Evolutionary conservation across 176 grass and related monocot genomes (phyloP), one percentile per base, ranked within the genome.

Genomic region (Phoenix dactylifera): DNA sequence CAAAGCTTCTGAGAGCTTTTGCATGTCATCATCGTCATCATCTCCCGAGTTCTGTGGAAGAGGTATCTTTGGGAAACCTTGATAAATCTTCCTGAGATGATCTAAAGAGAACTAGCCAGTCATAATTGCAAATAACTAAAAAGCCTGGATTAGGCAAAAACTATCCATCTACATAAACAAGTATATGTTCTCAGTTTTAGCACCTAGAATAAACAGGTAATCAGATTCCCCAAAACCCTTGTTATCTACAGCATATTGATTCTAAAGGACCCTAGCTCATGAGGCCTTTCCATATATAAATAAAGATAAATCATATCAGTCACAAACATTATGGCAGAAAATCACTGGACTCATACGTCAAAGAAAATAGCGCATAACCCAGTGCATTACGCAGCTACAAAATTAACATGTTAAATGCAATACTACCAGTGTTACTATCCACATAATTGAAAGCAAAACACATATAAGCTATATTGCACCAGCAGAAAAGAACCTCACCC

Each of bases 1-100:
- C 78, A 98, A 85, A 80, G 81, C 81, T 86, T 98, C 93, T 17
- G 83, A 85, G 62, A 98, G 65, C 63, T 85, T 85, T 49, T 92
- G 93, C 57, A 86, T 81, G 17, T 88, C 93, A 67, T 86, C 82
- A 14, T 91, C 92, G 60, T 91, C 85, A 70, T 77, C 77, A 74
- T 83, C 78, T 79, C 77, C 68, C 71, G 92, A 72, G 52, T 85
- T 63, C 10, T 90, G 79, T 20, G 93, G 84, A 52, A 92, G 52
- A 64, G 76, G 72, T 75, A 98, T 88, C 82, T 63, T 92, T 18
- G 93, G 93, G 80, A 98, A 98, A 18, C 69, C 81, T 70, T 92
- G 73, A 3, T 88, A 98, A 17, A 98, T 85, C 74, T 74, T 92
- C 69, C 87, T 77, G 79, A 98, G 59, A 57, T 72, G 75, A 80